Evolutionary conservation across 192 early-diverging fungal genomes (phyloP).

Genomic region (Lunasporangiospora selenospora): DNA sequence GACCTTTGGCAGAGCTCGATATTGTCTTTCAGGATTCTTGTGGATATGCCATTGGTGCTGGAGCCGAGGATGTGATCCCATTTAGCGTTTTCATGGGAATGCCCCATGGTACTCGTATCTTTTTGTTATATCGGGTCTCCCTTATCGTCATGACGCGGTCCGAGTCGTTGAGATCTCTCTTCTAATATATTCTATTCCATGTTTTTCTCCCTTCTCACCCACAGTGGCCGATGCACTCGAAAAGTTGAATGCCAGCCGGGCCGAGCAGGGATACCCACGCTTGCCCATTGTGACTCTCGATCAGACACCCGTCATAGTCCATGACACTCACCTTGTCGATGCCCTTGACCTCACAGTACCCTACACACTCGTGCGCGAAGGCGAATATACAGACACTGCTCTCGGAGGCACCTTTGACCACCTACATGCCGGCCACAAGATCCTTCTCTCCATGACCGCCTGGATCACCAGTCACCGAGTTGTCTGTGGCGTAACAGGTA

Average conservation of each 20-base stretch:
- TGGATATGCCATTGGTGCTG: constrained; percentile 61
- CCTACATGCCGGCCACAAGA: constrained; percentile 94
- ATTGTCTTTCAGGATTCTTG: constrained; percentile 66
- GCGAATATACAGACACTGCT: constrained; percentile 60
- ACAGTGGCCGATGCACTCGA: constrained; percentile 11
- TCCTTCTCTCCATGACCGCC: constrained; percentile 83
- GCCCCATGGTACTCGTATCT: constrained; percentile 37
- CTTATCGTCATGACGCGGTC: too few relatives aligned
- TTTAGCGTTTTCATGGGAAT: constrained; percentile 53
- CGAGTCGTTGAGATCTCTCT: too few relatives aligned
- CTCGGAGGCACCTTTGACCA: constrained; percentile 99
- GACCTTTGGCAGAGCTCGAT: constrained; percentile 59
- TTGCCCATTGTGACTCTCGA: constrained; percentile 17
- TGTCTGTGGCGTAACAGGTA: constrained; percentile 81
- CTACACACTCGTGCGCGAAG: constrained; percentile 15
- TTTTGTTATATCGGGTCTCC: too few relatives aligned
- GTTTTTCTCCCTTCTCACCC: not conserved
- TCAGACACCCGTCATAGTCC: not conserved
- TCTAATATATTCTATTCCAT: constrained; percentile 1
- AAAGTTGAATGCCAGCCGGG: constrained; percentile 1
- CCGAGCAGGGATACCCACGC: not conserved
- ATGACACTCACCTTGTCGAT: constrained; percentile 15
- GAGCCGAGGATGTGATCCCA: constrained; percentile 15
- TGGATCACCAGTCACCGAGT: constrained; percentile 68
- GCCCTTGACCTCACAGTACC: constrained; percentile 12